Conservation (phyloP, 192 early-diverging fungal genomes). For the Coemansia sp. region DNA sequence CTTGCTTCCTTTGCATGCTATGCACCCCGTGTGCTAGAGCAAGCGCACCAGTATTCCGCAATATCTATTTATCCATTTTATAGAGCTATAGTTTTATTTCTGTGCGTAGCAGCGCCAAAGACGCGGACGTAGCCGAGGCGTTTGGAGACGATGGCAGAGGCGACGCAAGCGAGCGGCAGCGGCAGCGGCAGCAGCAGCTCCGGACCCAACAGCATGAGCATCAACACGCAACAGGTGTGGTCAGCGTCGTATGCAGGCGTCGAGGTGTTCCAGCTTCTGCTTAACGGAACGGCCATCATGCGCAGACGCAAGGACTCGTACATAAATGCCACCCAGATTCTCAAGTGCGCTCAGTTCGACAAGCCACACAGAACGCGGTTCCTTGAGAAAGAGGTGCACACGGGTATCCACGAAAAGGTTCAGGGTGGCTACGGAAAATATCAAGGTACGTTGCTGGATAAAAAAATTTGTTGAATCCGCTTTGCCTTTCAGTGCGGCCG, state of each 20-base stretch:
- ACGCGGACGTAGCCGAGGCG: background rate
- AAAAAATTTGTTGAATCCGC: background rate
- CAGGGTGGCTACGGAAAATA: constrained; percentile 96
- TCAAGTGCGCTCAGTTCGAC: constrained; percentile 85
- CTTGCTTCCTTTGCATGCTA: background rate
- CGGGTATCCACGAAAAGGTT: constrained; percentile 84
- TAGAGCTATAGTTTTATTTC: background rate
- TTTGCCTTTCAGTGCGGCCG: background rate
- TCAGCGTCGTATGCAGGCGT: constrained; percentile 61
- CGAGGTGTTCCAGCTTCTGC: constrained; percentile 75
- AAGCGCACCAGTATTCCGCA: background rate
- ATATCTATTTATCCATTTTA: no score
- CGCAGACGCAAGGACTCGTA: constrained; percentile 73
- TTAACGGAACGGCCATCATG: constrained; percentile 74
- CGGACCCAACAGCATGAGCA: background rate
- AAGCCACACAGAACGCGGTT: constrained; percentile 85
- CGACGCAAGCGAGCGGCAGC: background rate
- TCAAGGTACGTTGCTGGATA: constrained; percentile 60
- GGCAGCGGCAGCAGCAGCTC: background rate
- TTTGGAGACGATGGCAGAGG: background rate
- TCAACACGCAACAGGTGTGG: constrained; percentile 37
- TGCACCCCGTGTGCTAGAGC: background rate
- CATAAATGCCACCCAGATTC: constrained; percentile 90
- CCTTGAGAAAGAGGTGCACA: constrained; percentile 79
- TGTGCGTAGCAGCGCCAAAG: background rate